Evolutionary conservation across 106 monocot genomes (phyloP), one percentile per base, ranked within the genome.

Genomic region (Posidonia australis): DNA sequence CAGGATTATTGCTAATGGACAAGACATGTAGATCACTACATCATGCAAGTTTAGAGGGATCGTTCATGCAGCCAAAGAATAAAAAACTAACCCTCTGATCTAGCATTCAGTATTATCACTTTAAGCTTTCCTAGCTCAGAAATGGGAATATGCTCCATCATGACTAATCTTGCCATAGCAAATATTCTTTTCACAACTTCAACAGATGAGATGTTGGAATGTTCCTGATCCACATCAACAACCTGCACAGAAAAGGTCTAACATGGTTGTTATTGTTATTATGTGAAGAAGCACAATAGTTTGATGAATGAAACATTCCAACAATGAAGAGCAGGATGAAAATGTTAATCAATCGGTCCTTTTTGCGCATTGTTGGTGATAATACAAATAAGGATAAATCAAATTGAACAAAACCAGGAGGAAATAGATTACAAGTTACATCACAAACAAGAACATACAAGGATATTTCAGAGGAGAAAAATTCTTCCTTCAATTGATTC

Each of bases 81-180:
- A n/a, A n/a, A n/a, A 62, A 62, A 62, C 66, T 29, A 68, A 96
- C 94, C 90, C 67, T 85, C 83, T 51, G 67, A 57, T 60, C 58
- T 65, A 52, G 55, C 59, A 73, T 81, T 80, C 44, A 98, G 68
- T 71, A 91, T 68, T 27, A 66, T 73, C 29, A 63, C 25, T 64
- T 83, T 98, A 51, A 85, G 53, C 48, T 81, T 78, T 20, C 71
- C 79, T 57, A 91, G 78, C 67, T 90, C 87, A 77, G 81, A 70
- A 55, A 73, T 49, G 19, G 80, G 74, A 46, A 85, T 26, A 24
- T 64, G 49, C 19, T 80, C 77, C 27, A 42, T 58, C 53, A 28
- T 70, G 65, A 81, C 82, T 63, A 98, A 74, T 58, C 78, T 76
- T 9, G 85, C 73, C 73, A 51, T 73, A 21, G 74, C 71, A 3